These are phyloP conservation scores for Patellaria atrata DNA, from an alignment of 495 filamentous ascomycete species.

Conservation along the genomic window DNA sequence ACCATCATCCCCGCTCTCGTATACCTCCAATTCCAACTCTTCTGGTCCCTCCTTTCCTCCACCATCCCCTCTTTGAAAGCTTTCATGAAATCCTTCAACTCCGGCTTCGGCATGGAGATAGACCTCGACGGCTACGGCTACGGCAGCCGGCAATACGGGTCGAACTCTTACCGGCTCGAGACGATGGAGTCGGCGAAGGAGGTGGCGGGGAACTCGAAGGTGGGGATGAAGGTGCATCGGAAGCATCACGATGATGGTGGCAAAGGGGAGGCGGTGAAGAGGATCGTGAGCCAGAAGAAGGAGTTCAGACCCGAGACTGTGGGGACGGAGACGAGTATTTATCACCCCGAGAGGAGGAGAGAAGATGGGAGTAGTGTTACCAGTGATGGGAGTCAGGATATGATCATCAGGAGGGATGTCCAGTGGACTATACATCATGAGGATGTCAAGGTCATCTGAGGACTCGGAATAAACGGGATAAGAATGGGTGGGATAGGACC, in stretches of 20 bases:
- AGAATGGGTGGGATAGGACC: too few species aligned
- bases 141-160: too few species aligned
- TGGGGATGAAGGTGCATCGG: neutral
- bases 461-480: too few species aligned
- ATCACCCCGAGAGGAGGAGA: slow-evolving; percentile 1
- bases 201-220: neutral
- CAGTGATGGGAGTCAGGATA: slow-evolving; percentile 10
- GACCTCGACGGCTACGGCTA: too few species aligned
- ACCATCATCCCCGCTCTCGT: slow-evolving; percentile 7
- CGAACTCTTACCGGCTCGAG: neutral
- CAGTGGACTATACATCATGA: slow-evolving; percentile 12
- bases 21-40: slow-evolving; percentile 16
- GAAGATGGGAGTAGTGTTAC: slow-evolving; percentile 4
- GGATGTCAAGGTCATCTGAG: neutral
- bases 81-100: slow-evolving; percentile 20
- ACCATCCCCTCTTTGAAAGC: slow-evolving; percentile 16
- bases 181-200: slow-evolving; percentile 1
- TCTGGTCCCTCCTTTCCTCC: slow-evolving; percentile 13
- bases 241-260: too few species aligned
- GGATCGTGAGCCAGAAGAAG: neutral
- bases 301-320: neutral
- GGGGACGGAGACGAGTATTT: slow-evolving; percentile 2
- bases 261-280: neutral
- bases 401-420: slow-evolving; percentile 15
- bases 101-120: slow-evolving; percentile 17